A percentile compares a stretch with the other conserved stretches of the same genome.
These are phyloP conservation scores for Aspergillus sp. DNA, from an alignment of 2,329 filamentous ascomycete genomes.

Conservation along the genomic window DNA sequence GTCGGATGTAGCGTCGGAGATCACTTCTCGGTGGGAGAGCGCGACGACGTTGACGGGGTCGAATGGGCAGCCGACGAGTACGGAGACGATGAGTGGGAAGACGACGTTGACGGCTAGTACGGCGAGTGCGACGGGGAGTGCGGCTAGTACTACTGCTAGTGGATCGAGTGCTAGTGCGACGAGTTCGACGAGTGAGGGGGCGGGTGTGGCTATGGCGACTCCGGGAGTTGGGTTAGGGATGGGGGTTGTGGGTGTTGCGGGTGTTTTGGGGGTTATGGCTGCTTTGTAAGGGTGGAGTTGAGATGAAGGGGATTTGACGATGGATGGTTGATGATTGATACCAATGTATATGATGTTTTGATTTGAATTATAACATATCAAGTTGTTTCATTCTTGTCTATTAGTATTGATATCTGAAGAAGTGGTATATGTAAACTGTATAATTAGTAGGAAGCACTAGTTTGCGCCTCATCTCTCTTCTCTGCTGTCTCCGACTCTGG, in stretches of 20 bases:
- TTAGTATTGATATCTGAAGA: too few relatives aligned
- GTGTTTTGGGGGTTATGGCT: slow-evolving; percentile 33
- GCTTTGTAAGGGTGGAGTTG: slow-evolving; percentile 25
- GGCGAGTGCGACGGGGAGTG: slow-evolving; percentile 15
- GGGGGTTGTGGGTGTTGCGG: slow-evolving; percentile 27
- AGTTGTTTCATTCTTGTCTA: too few relatives aligned
- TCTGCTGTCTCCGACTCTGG: neutral
- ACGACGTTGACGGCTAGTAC: slow-evolving; percentile 23
- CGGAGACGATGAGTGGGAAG: slow-evolving; percentile 5
- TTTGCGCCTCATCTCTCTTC: neutral
- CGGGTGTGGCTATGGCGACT: slow-evolving; percentile 21
- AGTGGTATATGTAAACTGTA: too few relatives aligned
- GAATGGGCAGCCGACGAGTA: neutral
- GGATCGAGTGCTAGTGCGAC: slow-evolving; percentile 9
- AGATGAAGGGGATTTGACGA: neutral
- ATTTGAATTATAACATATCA: neutral
- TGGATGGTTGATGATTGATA: neutral
- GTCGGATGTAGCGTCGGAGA: neutral
- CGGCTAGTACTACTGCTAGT: neutral
- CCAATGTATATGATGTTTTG: neutral
- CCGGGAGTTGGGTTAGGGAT: slow-evolving; percentile 6
- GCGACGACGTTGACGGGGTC: neutral
- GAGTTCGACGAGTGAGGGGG: slow-evolving; percentile 20
- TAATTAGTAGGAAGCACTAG: too few relatives aligned
- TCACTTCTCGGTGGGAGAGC: slow-evolving; percentile 1